A percentile compares a stretch with the other conserved stretches of the same genome.
These are phyloP conservation scores for Fagus sylvatica DNA, from an alignment of 306 rosid genomes.

Conservation along the genomic window DNA sequence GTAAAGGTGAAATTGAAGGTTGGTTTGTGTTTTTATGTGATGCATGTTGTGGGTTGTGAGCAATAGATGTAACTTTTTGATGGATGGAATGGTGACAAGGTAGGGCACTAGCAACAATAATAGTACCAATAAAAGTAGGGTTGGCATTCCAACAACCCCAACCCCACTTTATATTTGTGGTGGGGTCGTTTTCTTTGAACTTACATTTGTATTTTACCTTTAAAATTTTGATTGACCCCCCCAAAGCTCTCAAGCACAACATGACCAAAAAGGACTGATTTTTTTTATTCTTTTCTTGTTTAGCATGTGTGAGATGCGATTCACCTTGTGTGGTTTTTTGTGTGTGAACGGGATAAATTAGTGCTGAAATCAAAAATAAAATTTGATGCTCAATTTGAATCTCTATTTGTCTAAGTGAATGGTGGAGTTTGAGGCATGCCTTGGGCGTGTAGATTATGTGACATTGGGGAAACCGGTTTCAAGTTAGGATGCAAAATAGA, in stretches of 20 bases:
- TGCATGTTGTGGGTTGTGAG: slow-evolving; percentile 48
- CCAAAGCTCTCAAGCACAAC: slow-evolving; percentile 28
- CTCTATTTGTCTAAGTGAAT: not conserved
- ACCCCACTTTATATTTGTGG: slow-evolving; percentile 15
- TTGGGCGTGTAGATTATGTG: not conserved
- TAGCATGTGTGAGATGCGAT: not conserved
- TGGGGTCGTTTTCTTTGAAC: slow-evolving; percentile 22
- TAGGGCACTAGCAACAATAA: slow-evolving; percentile 46
- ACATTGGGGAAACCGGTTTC: not conserved
- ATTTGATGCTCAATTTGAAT: not conserved
- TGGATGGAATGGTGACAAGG: slow-evolving; percentile 70
- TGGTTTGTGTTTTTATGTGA: slow-evolving; percentile 26
- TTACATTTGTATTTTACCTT: slow-evolving; percentile 8
- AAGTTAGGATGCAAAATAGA: not conserved
- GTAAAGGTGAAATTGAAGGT: slow-evolving; percentile 28
- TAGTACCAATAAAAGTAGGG: slow-evolving; percentile 30
- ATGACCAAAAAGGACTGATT: slow-evolving; percentile 19
- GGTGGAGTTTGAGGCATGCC: not conserved
- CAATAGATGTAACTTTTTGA: slow-evolving; percentile 32
- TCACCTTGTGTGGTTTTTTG: not conserved
- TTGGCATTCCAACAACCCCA: slow-evolving; percentile 31
- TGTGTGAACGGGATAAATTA: not conserved
- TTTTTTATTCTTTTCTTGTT: not conserved
- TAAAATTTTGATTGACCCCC: slow-evolving; percentile 12
- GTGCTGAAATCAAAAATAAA: not conserved